A percentile compares a stretch with the other conserved stretches of the same genome.
Conservation (phyloP, 2,329 filamentous ascomycete species). For the Phialophora verrucosa region DNA sequence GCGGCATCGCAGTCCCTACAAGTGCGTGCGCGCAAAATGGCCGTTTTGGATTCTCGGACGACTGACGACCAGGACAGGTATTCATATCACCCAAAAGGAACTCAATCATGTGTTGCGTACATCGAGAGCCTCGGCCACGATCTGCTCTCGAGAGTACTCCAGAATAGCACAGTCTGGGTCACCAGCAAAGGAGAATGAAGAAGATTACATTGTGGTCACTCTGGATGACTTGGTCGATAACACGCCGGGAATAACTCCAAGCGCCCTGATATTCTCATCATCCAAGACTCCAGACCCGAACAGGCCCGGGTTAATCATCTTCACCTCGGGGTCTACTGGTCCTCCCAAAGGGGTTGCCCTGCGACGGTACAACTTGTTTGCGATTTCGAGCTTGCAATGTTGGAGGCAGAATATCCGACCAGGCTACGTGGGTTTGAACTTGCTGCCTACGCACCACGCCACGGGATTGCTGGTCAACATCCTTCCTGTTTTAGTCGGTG, state of each 20-base stretch:
- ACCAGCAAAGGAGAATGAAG: background rate
- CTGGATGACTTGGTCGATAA: background rate
- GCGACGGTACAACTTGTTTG: constrained; percentile 33
- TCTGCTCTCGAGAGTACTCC: background rate
- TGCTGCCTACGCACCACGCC: constrained; percentile 44
- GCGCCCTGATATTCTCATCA: constrained; percentile 20
- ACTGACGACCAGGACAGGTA: background rate
- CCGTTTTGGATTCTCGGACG: background rate
- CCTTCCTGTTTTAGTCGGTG: constrained; percentile 46
- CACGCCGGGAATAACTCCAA: background rate
- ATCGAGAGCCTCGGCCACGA: background rate
- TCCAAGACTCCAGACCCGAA: constrained; percentile 36
- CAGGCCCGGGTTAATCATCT: constrained; percentile 60
- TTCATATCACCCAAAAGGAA: constrained; percentile 4
- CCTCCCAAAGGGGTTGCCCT: constrained; percentile 64
- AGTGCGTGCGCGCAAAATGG: constrained; percentile 31
- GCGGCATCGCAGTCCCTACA: constrained; percentile 55
- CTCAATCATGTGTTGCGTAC: background rate
- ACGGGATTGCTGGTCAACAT: constrained; percentile 39
- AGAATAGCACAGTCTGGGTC: background rate
- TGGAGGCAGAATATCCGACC: constrained; percentile 40
- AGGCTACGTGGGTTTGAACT: constrained; percentile 44
- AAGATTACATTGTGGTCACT: background rate
- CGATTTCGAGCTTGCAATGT: constrained; percentile 30
- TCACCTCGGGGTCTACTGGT: constrained; percentile 63